These are phyloP conservation scores for Fusarium ambrosium DNA, from an alignment of 2,329 filamentous ascomycete genomes.

Conservation along the genomic window DNA sequence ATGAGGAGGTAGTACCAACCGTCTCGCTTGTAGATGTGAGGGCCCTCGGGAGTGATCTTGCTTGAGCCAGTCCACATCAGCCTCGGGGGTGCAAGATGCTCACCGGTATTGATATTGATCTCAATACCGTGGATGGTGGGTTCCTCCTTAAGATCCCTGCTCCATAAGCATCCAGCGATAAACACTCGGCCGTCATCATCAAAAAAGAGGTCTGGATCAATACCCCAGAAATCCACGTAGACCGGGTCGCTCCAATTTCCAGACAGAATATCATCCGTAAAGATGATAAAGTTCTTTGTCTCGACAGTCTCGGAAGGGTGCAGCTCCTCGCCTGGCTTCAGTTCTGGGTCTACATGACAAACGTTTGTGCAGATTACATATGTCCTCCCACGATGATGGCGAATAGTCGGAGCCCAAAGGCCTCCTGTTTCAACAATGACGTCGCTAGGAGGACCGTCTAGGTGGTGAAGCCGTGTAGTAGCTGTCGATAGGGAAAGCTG, in stretches of 20 bases:
- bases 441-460: background rate
- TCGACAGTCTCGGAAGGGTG: background rate
- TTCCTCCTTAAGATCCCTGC: slow-evolving; percentile 29
- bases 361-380: slow-evolving; percentile 21
- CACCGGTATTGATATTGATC: slow-evolving; percentile 53
- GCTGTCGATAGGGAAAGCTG: slow-evolving; percentile 2
- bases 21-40: slow-evolving; percentile 61
- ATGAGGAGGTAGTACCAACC: slow-evolving; percentile 45
- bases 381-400: slow-evolving; percentile 5
- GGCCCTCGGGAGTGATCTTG: slow-evolving; percentile 27
- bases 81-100: slow-evolving; percentile 44
- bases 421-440: slow-evolving; percentile 10
- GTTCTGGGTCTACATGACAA: background rate
- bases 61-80: slow-evolving; percentile 4
- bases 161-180: slow-evolving; percentile 13
- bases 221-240: slow-evolving; percentile 39
- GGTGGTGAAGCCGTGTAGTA: background rate
- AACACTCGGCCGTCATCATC: slow-evolving; percentile 47
- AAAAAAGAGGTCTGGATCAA: slow-evolving; percentile 39
- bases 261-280: slow-evolving; percentile 7
- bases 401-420: slow-evolving; percentile 25
- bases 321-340: background rate
- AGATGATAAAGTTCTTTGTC: slow-evolving; percentile 18
- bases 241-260: slow-evolving; percentile 16
- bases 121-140: slow-evolving; percentile 37